Base-by-base conservation (phyloP, 2,329 filamentous ascomycete genomes). In the Chrysoporthe cubensis region DNA sequence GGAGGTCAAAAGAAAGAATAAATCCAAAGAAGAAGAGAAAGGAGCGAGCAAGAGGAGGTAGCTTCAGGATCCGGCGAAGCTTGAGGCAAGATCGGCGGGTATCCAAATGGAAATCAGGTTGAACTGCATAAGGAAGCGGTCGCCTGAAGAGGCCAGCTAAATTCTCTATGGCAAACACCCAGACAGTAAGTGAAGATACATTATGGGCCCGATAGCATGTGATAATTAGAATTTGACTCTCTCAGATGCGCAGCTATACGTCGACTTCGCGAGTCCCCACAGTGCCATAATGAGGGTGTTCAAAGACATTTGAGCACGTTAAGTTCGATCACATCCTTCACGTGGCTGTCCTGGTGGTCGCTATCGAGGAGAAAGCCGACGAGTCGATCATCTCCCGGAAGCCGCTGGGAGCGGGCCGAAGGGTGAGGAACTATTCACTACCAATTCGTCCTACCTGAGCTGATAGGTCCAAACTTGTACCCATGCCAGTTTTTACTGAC, bases 321-420 rank as follows among this genome's bases (percentile, higher is more conserved):
- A 37, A 44, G 9, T 61, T 61, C 5, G 58, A 61, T 9, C 14
- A 43, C 8, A 14, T 61, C n/a, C n/a, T 61, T 16, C n/a, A 61
- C 37, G 58, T 61, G 18, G 58, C 42, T 40, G 11, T 61, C 18
- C 58, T 40, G 4, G n/a, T 16, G 37, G 14, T 61, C 42, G 18
- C 26, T 26, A 34, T 61, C 18, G 58, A 61, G 26, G 50, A 54
- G n/a, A 32, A 54, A 54, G 50, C 21, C 50, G 50, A 32, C n/a
- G n/a, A 21, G 13, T 3, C 50, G 16, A 54, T 16, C 50, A 32
- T 32, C n/a, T 11, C n/a, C 8, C n/a, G n/a, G 8, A 54, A n/a
- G 26, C n/a, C n/a, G n/a, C 50, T 11, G 26, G 50, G 50, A 32
- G 50, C 50, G 5, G n/a, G 26, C 5, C 50, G 43, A 46, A 46